A percentile compares a stretch with the other conserved stretches of the same genome.
These are phyloP conservation scores for Botryotinia globosa DNA, from an alignment of 2,329 filamentous ascomycete genomes.

Conservation along the genomic window DNA sequence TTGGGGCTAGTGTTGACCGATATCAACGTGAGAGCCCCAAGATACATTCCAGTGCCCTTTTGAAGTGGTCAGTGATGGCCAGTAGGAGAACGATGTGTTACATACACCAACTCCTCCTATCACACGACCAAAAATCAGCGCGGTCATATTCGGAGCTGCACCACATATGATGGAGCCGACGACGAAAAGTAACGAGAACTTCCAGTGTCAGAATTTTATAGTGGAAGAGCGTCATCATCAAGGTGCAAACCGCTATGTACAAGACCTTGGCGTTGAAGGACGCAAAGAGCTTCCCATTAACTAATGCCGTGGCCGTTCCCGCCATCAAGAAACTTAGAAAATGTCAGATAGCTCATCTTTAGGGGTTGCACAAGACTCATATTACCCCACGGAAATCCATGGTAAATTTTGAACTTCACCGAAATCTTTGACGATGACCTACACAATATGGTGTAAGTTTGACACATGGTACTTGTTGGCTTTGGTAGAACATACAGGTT, in stretches of 20 bases:
- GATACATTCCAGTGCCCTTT: slow-evolving; percentile 45
- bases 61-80: not conserved
- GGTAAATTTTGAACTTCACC: not conserved
- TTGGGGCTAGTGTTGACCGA: slow-evolving; percentile 40
- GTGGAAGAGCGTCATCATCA: slow-evolving; percentile 18
- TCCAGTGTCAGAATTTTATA: not conserved
- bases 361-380: not conserved
- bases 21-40: slow-evolving; percentile 47
- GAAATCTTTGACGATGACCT: slow-evolving; percentile 1
- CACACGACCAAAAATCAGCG: slow-evolving; percentile 49
- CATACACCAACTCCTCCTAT: slow-evolving; percentile 43
- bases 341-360: not conserved
- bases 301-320: not conserved
- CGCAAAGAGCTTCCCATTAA: slow-evolving; percentile 31
- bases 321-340: not conserved
- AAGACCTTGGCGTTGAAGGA: slow-evolving; percentile 39
- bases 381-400: slow-evolving; percentile 14
- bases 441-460: not conserved
- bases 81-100: not conserved
- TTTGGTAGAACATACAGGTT: not conserved
- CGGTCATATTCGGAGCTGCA: slow-evolving; percentile 40
- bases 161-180: slow-evolving; percentile 40
- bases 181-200: slow-evolving; percentile 30
- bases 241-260: slow-evolving; percentile 33
- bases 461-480: not conserved